Conservation (phyloP, 331 rosid genomes). For the Quercus phellos region DNA sequence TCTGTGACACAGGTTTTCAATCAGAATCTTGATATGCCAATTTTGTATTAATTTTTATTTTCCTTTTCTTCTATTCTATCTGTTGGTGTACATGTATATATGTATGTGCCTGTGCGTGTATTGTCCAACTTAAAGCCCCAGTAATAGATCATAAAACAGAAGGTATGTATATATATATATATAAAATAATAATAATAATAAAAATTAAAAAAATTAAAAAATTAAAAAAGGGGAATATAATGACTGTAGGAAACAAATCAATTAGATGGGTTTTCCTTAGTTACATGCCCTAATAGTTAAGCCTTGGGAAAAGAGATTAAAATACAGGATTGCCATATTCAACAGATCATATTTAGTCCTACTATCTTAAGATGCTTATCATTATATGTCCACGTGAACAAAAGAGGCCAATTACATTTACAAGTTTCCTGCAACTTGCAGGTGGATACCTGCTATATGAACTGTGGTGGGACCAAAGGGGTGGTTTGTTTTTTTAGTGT, state of each 20-base stretch:
- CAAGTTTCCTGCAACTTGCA: not conserved
- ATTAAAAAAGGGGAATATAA: not conserved
- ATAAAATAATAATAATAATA: too few relatives aligned
- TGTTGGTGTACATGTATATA: not conserved
- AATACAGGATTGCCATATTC: too few relatives aligned
- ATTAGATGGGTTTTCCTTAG: not conserved
- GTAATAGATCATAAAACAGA: not conserved
- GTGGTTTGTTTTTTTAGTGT: too few relatives aligned
- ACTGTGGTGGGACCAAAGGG: not conserved
- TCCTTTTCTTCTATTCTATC: not conserved
- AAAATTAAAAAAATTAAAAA: too few relatives aligned
- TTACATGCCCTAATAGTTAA: not conserved
- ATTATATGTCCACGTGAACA: not conserved
- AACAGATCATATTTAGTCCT: too few relatives aligned
- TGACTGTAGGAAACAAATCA: not conserved
- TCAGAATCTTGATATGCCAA: not conserved
- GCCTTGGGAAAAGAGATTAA: not conserved
- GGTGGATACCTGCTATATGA: not conserved
- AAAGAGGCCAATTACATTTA: not conserved
- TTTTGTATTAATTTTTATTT: too few relatives aligned
- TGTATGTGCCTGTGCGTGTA: not conserved
- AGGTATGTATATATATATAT: too few relatives aligned
- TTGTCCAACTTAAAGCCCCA: not conserved
- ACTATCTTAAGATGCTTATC: not conserved
- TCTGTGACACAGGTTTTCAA: conserved; percentile 34